Conservation (phyloP, 192 early-diverging fungal genomes). For the Gamsiella multidivaricata region DNA sequence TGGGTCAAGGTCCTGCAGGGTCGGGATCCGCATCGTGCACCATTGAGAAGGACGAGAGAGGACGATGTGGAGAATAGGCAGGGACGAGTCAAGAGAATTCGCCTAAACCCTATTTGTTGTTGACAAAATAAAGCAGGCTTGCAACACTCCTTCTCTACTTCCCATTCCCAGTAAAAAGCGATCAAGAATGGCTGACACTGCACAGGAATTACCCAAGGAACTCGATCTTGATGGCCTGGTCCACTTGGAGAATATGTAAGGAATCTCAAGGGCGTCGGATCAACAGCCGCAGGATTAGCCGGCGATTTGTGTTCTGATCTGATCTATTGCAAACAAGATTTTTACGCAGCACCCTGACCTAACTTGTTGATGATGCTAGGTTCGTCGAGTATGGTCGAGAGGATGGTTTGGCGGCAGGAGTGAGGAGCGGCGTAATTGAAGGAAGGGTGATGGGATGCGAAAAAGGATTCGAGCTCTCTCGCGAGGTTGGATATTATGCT, state of each 20-base stretch:
- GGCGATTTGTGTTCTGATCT: too few species aligned
- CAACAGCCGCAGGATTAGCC: too few species aligned
- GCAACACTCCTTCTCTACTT: too few species aligned
- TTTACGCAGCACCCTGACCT: neutral
- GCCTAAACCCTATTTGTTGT: too few species aligned
- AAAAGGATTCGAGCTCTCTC: slow-evolving; percentile 65
- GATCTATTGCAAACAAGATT: neutral
- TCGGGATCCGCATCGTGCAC: neutral
- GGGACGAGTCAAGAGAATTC: too few species aligned
- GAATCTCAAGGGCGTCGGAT: neutral
- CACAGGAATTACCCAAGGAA: slow-evolving; percentile 46
- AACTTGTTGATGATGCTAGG: slow-evolving; percentile 31
- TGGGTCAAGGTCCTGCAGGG: neutral
- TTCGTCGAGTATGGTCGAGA: slow-evolving; percentile 67
- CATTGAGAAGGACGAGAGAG: too few species aligned
- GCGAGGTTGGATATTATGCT: slow-evolving; percentile 66
- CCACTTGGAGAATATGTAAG: slow-evolving; percentile 62
- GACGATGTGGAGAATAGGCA: too few species aligned
- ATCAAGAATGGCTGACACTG: slow-evolving; percentile 9
- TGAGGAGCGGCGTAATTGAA: slow-evolving; percentile 60
- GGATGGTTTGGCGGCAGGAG: slow-evolving; percentile 64
- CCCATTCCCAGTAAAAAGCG: neutral
- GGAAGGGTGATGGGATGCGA: slow-evolving; percentile 66
- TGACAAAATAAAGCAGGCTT: too few species aligned
- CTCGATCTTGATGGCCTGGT: slow-evolving; percentile 59